phyloP scores from a whole-genome alignment of 176 grass and related monocot genomes.

The Musa beccarii region DNA sequence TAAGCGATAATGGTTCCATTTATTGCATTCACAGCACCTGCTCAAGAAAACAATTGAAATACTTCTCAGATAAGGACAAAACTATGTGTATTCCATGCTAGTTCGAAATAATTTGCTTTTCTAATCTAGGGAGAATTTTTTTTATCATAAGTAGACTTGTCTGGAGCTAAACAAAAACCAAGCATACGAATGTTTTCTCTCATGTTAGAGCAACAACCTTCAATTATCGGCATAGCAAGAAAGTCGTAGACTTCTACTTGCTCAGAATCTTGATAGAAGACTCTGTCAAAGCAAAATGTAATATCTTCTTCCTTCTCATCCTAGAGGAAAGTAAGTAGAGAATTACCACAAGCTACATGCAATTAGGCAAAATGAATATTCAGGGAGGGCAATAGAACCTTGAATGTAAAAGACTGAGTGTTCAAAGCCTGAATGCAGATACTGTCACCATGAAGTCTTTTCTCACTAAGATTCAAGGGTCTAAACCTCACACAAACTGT shows the following conservation, averaged over 20 bases:
- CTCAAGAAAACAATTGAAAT: constrained; percentile 1
- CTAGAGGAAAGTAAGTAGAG: constrained; percentile 20
- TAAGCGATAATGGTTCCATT: constrained; percentile 74
- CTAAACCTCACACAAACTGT: constrained; percentile 80
- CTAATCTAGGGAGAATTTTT: background rate
- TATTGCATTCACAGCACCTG: constrained; percentile 58
- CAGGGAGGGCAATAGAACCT: constrained; percentile 31
- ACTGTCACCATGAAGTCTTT: constrained; percentile 38
- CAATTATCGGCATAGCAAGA: constrained; percentile 55
- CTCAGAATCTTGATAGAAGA: constrained; percentile 57
- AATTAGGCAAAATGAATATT: background rate
- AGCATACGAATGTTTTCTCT: background rate
- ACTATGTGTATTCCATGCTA: background rate
- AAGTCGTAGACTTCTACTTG: constrained; percentile 66
- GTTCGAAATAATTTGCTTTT: background rate
- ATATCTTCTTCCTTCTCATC: constrained; percentile 69
- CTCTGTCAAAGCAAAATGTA: constrained; percentile 72
- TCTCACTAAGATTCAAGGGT: constrained; percentile 58
- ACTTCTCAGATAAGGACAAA: background rate
- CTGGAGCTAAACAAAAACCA: constrained; percentile 1
- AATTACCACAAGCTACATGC: background rate
- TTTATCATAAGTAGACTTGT: background rate
- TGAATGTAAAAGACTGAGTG: constrained; percentile 57
- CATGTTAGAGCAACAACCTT: constrained; percentile 32
- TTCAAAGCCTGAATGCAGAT: constrained; percentile 49